These are phyloP conservation scores for Tubosaeta sp. DNA, from an alignment of 768 basidiomycete genomes.

Conservation along the genomic window DNA sequence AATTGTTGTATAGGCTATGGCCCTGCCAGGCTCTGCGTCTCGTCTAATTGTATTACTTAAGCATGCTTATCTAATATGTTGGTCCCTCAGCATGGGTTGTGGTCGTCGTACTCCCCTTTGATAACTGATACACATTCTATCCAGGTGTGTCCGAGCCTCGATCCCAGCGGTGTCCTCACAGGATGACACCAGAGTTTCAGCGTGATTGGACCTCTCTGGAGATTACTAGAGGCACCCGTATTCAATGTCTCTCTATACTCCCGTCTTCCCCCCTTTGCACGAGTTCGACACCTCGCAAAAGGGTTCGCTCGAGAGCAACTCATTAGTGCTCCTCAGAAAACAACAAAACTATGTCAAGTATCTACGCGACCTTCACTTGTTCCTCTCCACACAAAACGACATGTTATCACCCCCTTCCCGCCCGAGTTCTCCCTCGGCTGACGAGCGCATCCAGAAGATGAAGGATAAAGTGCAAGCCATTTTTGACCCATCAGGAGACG, in stretches of 20 bases:
- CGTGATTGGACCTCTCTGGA: not conserved
- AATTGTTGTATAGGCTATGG: not conserved
- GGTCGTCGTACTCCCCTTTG: not conserved
- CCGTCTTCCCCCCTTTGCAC: conserved; percentile 27
- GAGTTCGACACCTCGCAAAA: conserved; percentile 6
- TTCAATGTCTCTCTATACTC: conserved; percentile 33
- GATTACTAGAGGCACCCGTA: not conserved
- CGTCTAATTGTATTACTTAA: conserved; percentile 11
- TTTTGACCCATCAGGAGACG: conserved; percentile 32
- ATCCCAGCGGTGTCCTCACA: not conserved
- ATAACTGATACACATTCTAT: not conserved
- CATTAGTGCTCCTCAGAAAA: not conserved
- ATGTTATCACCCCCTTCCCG: conserved; percentile 34
- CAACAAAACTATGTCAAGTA: conserved; percentile 23
- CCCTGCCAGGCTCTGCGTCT: conserved; percentile 3
- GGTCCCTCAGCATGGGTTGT: not conserved
- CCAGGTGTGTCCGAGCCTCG: conserved; percentile 4
- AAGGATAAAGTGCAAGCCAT: conserved; percentile 34
- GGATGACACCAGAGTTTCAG: not conserved
- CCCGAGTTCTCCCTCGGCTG: conserved; percentile 29
- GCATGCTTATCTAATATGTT: conserved; percentile 11
- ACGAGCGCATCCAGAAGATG: conserved; percentile 28
- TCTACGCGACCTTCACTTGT: conserved; percentile 30
- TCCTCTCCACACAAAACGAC: conserved; percentile 31
- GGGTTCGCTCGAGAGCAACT: not conserved